These are phyloP conservation scores for Meyerozyma elateridarum DNA, from an alignment of 1,139 yeast genomes.

Conservation along the genomic window DNA sequence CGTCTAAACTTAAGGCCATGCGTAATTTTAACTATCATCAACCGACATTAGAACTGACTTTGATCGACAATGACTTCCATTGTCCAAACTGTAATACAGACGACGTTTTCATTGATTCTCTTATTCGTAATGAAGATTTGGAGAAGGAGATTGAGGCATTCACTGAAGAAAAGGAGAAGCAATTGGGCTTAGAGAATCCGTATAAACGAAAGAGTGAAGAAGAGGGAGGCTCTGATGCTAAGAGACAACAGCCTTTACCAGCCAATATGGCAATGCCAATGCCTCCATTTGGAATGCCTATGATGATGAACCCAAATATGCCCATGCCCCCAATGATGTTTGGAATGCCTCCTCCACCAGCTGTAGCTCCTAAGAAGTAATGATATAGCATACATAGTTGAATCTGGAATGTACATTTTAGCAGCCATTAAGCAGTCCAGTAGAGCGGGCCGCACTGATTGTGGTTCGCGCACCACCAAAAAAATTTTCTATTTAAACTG, in stretches of 20 bases:
- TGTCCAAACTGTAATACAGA: slow-evolving; percentile 83
- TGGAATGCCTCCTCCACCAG: slow-evolving; percentile 13
- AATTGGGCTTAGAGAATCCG: slow-evolving; percentile 39
- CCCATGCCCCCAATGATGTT: slow-evolving; percentile 19
- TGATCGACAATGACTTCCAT: slow-evolving; percentile 80
- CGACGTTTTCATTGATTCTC: slow-evolving; percentile 71
- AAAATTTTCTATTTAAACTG: slow-evolving; percentile 1
- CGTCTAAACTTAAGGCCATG: slow-evolving; percentile 51
- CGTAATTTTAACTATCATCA: slow-evolving; percentile 37
- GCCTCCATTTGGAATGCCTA: slow-evolving; percentile 21
- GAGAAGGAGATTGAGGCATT: slow-evolving; percentile 51
- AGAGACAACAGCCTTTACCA: slow-evolving; percentile 33
- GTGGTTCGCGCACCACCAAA: slow-evolving; percentile 3
- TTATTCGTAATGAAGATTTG: slow-evolving; percentile 57
- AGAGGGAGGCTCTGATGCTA: slow-evolving; percentile 21
- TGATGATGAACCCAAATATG: slow-evolving; percentile 19
- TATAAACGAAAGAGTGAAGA: slow-evolving; percentile 23
- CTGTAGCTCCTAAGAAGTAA: slow-evolving; percentile 9
- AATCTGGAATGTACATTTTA: too few relatives aligned
- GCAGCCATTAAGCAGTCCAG: not conserved
- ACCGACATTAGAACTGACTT: slow-evolving; percentile 55
- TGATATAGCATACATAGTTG: not conserved
- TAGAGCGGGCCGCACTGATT: too few relatives aligned
- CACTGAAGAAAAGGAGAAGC: slow-evolving; percentile 38
- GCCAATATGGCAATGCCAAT: slow-evolving; percentile 14